Percentiles rank a stretch among this genome's conserved stretches.
phyloP scores from a whole-genome alignment of 2,329 filamentous ascomycete species.

The Alternaria rosae region DNA sequence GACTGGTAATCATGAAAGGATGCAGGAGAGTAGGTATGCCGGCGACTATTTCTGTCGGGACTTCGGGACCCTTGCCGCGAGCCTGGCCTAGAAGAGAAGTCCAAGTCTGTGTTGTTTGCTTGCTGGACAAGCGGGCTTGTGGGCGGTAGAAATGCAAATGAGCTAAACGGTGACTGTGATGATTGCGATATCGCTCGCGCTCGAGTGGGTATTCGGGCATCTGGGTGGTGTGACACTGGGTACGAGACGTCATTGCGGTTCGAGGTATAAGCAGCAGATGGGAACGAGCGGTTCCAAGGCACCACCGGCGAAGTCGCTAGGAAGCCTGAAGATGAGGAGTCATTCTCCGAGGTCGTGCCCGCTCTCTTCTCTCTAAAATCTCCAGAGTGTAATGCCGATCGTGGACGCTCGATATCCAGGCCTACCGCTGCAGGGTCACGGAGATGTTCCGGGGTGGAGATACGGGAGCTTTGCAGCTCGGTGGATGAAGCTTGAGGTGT shows the following conservation, averaged over 20 bases:
- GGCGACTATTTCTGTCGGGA: slow-evolving; percentile 62
- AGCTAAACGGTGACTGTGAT: slow-evolving; percentile 75
- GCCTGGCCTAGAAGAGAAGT: slow-evolving; percentile 61
- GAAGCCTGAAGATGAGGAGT: slow-evolving; percentile 18
- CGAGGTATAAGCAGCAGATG: slow-evolving; percentile 44
- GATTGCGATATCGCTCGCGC: slow-evolving; percentile 61
- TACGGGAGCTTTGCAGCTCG: slow-evolving; percentile 47
- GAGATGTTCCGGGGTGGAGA: slow-evolving; percentile 35
- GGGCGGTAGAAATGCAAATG: slow-evolving; percentile 84
- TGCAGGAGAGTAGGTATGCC: slow-evolving; percentile 75
- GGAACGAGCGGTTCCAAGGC: slow-evolving; percentile 63
- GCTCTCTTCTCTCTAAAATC: slow-evolving; percentile 64
- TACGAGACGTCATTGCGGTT: slow-evolving; percentile 24
- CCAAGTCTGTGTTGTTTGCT: slow-evolving; percentile 80
- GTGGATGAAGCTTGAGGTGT: slow-evolving; percentile 47
- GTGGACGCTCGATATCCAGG: slow-evolving; percentile 76
- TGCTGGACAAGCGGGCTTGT: slow-evolving; percentile 93
- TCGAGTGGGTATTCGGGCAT: slow-evolving; percentile 47
- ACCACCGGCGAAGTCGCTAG: slow-evolving; percentile 62
- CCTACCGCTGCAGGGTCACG: slow-evolving; percentile 43
- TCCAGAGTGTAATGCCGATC: slow-evolving; percentile 73
- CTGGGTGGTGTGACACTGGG: slow-evolving; percentile 22
- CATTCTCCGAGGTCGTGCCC: slow-evolving; percentile 22
- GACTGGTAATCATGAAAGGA: slow-evolving; percentile 61
- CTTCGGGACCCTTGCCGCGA: slow-evolving; percentile 50